Evolutionary conservation across 306 rosid genomes (phyloP), one percentile per base, ranked within the genome.

Genomic region (Cicer pinnatifidum): DNA sequence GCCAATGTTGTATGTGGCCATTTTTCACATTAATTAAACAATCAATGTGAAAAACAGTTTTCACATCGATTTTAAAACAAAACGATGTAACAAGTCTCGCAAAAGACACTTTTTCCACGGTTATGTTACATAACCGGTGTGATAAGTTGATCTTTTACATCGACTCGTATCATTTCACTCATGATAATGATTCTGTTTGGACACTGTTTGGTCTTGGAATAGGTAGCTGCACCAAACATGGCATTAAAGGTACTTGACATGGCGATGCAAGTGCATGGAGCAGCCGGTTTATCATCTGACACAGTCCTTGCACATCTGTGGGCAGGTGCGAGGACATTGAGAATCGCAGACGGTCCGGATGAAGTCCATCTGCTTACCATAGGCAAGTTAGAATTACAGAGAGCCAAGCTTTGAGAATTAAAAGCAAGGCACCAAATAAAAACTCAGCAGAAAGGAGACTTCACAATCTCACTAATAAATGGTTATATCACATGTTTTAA

Each of bases 231-330:
- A 2, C 97, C 99, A 40, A 87, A 82, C 85, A 95, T 91, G 99
- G 93, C 96, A 59, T 78, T 95, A 51, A 76, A 78, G 84, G 95
- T 95, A 66, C 89, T 95, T 61, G 97, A 91, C 92, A 83, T 88
- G 96, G 97, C 97, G 12, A 94, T 95, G 45, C 99, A 95, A 88
- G 99, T 90, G 77, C 97, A 95, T 75, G 97, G 99, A 23, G 99
- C 73, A 8, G 96, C 90, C 13, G 97, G 99, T 41, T 17, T 95
- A 35, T 89, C 99, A 20, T 87, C 96, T 15, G 99, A 91, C 85
- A 88, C 96, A 0, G 91, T 83, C 75, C 93, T 95, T n/a, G 83
- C 97, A 13, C 96, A 91, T 86, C 93, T 91, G 37, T 95, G 99
- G 99, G 96, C 93, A 12, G 3, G 92, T 1, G 84, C 99, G 23